These are phyloP conservation scores for Castanopsis chinensis DNA, from an alignment of 306 rosid genomes.

Conservation along the genomic window DNA sequence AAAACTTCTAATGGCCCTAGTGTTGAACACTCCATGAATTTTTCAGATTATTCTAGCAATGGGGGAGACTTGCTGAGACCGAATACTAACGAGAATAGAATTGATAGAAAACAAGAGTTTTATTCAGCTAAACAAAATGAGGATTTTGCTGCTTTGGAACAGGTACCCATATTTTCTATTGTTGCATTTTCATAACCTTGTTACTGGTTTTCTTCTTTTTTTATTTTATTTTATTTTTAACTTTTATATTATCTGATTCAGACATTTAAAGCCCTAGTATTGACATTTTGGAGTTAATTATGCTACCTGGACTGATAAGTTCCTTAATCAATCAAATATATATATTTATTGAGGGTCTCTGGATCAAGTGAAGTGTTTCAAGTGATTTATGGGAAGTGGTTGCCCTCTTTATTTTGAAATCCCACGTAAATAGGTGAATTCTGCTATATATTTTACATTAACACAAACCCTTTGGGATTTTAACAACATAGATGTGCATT, in stretches of 20 bases:
- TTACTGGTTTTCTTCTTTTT: constrained; percentile 7
- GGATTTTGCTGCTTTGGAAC: constrained; percentile 91
- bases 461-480: neutral
- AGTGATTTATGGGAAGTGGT: neutral
- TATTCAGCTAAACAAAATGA: constrained; percentile 65
- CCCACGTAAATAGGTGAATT: neutral
- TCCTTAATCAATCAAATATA: neutral
- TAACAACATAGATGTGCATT: neutral
- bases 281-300: neutral
- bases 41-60: constrained; percentile 32
- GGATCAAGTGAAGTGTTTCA: neutral
- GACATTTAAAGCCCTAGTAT: neutral
- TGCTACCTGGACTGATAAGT: constrained; percentile 5
- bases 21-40: constrained; percentile 27
- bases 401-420: neutral
- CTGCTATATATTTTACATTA: neutral
- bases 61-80: constrained; percentile 35
- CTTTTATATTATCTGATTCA: constrained; percentile 14
- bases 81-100: constrained; percentile 45
- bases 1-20: constrained; percentile 34
- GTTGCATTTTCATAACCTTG: constrained; percentile 4
- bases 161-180: constrained; percentile 52
- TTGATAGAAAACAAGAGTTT: constrained; percentile 54
- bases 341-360: constrained; percentile 9
- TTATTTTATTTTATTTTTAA: too few relatives aligned